A percentile compares a stretch with the other conserved stretches of the same genome.
Evolutionary conservation across 495 filamentous ascomycete genomes (phyloP).

Genomic region (Aspergillus campestris): DNA sequence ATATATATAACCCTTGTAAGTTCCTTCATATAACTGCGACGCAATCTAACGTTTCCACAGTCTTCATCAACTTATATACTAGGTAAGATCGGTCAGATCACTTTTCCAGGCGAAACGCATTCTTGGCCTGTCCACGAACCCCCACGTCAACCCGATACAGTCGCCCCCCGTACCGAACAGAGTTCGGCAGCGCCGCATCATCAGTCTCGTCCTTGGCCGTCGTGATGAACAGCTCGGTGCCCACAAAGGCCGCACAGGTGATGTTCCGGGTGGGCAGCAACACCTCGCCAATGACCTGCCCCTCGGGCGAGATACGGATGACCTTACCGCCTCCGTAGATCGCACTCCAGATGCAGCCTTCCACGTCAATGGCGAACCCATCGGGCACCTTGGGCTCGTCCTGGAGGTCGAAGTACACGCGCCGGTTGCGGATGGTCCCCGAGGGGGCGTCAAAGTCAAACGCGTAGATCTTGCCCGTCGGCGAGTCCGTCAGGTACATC

Average conservation of each 20-base stretch:
- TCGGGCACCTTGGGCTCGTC: slow-evolving; percentile 52
- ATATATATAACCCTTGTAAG: too few relatives aligned
- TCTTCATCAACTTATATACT: neutral
- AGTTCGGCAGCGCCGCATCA: slow-evolving; percentile 41
- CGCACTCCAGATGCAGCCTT: slow-evolving; percentile 72
- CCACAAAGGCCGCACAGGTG: slow-evolving; percentile 67
- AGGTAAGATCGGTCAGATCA: neutral
- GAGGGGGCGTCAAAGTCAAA: slow-evolving; percentile 62
- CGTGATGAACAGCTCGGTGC: slow-evolving; percentile 67
- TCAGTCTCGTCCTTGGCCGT: slow-evolving; percentile 55
- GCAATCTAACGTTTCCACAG: neutral
- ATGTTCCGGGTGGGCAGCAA: slow-evolving; percentile 58
- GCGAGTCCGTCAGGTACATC: slow-evolving; percentile 79
- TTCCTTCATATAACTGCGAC: neutral
- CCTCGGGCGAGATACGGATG: slow-evolving; percentile 55
- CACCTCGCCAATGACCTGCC: slow-evolving; percentile 58
- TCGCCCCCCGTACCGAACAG: slow-evolving; percentile 53
- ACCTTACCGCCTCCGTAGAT: slow-evolving; percentile 64
- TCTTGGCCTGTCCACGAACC: slow-evolving; percentile 46
- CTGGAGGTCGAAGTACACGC: slow-evolving; percentile 38
- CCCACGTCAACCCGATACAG: slow-evolving; percentile 65
- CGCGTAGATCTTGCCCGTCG: slow-evolving; percentile 59
- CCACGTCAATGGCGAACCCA: slow-evolving; percentile 63
- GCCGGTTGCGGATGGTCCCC: slow-evolving; percentile 57
- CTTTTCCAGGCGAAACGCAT: slow-evolving; percentile 38